Conservation (phyloP, 2,329 filamentous ascomycete species). For the Clonostachys rosea region DNA sequence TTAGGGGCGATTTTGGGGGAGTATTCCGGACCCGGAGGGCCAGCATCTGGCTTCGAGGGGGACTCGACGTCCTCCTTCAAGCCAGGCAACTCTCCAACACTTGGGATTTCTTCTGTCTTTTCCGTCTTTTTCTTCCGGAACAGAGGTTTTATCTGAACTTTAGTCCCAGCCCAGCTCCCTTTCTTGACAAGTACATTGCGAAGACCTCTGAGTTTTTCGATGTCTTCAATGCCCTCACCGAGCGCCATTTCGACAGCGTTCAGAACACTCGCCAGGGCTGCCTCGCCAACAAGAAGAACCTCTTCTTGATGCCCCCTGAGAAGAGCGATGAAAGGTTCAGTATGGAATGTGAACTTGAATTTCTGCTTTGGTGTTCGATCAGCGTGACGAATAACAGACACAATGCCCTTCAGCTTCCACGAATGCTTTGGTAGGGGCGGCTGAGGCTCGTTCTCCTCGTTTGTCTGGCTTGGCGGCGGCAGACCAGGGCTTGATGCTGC, state of each 20-base stretch:
- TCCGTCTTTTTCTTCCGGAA: slow-evolving; percentile 81
- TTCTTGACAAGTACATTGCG: slow-evolving; percentile 89
- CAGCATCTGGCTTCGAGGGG: slow-evolving; percentile 10
- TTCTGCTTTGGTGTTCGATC: slow-evolving; percentile 98
- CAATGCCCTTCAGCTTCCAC: slow-evolving; percentile 97
- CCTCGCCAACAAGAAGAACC: slow-evolving; percentile 87
- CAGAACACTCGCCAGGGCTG: slow-evolving; percentile 82
- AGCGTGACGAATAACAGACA: slow-evolving; percentile 92
- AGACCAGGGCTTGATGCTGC: slow-evolving; percentile 3
- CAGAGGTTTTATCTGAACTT: slow-evolving; percentile 99
- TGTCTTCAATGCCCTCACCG: slow-evolving; percentile 76
- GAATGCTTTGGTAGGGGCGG: slow-evolving; percentile 80
- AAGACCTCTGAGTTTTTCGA: slow-evolving; percentile 77
- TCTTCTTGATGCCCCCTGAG: slow-evolving; percentile 96
- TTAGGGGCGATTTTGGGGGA: slow-evolving; percentile 34
- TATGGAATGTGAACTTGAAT: slow-evolving; percentile 99
- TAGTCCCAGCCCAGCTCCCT: slow-evolving; percentile 89
- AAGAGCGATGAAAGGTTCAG: slow-evolving; percentile 89
- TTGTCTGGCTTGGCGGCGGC: neutral
- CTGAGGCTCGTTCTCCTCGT: slow-evolving; percentile 40
- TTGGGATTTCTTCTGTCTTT: slow-evolving; percentile 48
- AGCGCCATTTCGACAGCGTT: slow-evolving; percentile 82
- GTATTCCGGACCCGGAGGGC: slow-evolving; percentile 5
- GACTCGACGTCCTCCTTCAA: slow-evolving; percentile 19
- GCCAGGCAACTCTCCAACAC: slow-evolving; percentile 21